Base-by-base conservation (phyloP, 768 basidiomycete genomes). In the Amanita subjunquillea region DNA sequence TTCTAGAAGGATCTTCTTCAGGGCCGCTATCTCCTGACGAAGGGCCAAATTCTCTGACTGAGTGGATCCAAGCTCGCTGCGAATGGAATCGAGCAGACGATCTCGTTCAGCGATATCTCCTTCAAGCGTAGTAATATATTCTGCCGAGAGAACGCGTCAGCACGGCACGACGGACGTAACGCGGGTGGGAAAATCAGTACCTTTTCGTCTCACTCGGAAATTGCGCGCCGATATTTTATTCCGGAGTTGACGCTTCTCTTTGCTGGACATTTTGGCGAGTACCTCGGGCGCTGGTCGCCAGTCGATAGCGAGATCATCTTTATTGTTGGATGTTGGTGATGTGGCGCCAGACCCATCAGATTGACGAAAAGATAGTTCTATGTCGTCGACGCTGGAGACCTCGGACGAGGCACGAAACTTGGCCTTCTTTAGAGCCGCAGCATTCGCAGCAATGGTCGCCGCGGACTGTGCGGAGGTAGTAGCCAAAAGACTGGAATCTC, bases 151-250 rank as follows among this genome's bases (percentile, higher is more conserved):
- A 54, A 41, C 40, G 39, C 54, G 30, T 55, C 53, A 51, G 42
- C 53, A 56, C 44, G 27, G 37, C 20, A 55, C 20, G 10, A 46
- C 52, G 43, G 43, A 25, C 49, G 3, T 22, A 56, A 54, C 55
- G n/a, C 48, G 50, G 57, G 48, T 50, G 17, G 47, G 15, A 54
- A 48, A 51, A 53, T 54, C 43, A 38, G 48, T 45, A 88, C 91
- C 94, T 73, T 97, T 98, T 66, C 93, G 75, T 36, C 95, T 72
- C 27, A 92, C 89, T n/a, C 95, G 77, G 70, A 97, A 97, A 65
- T 95, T 96, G 50, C 94, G 72, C 0, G 95, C 95, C 58, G 84
- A 87, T 59, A 97, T 92, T 82, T 99, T 99, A 72, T 99, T 99
- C 48, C 95, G 67, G 40, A 98, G 72, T 66, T 98, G 95, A 7